A percentile compares a stretch with the other conserved stretches of the same genome.
These are phyloP conservation scores for Hymenoscyphus salicellus DNA, from an alignment of 2,329 filamentous ascomycete genomes.

Conservation along the genomic window DNA sequence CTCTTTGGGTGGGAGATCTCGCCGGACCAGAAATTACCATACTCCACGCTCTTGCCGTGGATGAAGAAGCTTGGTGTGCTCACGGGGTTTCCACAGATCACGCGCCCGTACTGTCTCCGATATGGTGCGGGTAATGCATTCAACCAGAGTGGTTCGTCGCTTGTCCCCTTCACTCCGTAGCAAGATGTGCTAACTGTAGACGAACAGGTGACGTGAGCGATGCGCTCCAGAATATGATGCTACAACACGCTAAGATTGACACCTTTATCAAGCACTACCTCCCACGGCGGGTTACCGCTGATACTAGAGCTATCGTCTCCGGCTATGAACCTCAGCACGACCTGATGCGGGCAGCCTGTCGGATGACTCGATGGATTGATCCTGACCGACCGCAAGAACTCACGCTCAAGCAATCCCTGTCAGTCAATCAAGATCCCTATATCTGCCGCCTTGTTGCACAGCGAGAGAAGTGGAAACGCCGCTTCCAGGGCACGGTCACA, in stretches of 20 bases:
- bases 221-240: conserved; percentile 26
- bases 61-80: conserved; percentile 26
- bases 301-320: conserved; percentile 20
- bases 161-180: neutral
- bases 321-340: conserved; percentile 19
- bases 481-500: conserved; percentile 18
- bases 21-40: conserved; percentile 15
- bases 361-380: conserved; percentile 23
- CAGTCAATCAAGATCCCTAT: conserved; percentile 20
- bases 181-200: conserved; percentile 18
- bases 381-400: conserved; percentile 21
- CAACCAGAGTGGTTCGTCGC: conserved; percentile 23
- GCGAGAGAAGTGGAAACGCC: conserved; percentile 21
- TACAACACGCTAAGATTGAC: conserved; percentile 22
- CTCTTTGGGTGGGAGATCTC: conserved; percentile 24
- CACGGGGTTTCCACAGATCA: conserved; percentile 18
- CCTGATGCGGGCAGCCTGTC: conserved; percentile 20
- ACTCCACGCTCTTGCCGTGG: conserved; percentile 22
- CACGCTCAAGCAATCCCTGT: conserved; percentile 20
- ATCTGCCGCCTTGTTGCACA: conserved; percentile 19
- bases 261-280: conserved; percentile 27
- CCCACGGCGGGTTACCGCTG: conserved; percentile 12
- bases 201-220: conserved; percentile 19
- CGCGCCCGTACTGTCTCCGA: conserved; percentile 24
- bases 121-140: conserved; percentile 26